phyloP scores from a whole-genome alignment of 208 protist genomes.

The Vickermania ingenoplastis region DNA sequence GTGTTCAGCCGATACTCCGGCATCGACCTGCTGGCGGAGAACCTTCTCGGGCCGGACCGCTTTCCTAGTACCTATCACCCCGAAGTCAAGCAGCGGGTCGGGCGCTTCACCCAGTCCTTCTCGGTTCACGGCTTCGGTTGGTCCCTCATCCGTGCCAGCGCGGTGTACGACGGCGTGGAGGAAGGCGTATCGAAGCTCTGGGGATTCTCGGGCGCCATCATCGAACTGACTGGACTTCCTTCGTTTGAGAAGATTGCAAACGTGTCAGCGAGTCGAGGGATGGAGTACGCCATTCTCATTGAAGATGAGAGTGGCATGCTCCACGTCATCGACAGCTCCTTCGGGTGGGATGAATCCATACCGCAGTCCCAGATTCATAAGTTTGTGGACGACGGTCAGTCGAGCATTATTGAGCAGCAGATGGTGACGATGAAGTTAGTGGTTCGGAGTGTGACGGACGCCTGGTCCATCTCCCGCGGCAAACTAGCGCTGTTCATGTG shows the following conservation, averaged over 20 bases:
- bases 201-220: background rate
- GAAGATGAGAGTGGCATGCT: background rate
- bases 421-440: background rate
- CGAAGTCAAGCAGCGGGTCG: background rate
- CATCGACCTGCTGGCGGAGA: background rate
- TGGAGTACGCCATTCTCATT: background rate
- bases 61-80: background rate
- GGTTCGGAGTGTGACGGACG: background rate
- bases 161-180: background rate
- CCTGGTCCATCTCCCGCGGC: background rate
- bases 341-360: background rate
- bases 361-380: background rate
- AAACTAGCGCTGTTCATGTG: background rate
- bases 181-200: background rate
- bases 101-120: background rate
- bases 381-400: background rate
- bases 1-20: background rate
- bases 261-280: background rate
- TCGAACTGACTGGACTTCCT: background rate
- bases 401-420: background rate
- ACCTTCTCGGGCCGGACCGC: background rate
- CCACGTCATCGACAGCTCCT: background rate
- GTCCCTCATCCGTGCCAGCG: background rate
- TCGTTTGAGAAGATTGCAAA: background rate
- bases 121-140: background rate